Conservation (phyloP, 805 yeast genomes). For the Candida chauliodis region DNA sequence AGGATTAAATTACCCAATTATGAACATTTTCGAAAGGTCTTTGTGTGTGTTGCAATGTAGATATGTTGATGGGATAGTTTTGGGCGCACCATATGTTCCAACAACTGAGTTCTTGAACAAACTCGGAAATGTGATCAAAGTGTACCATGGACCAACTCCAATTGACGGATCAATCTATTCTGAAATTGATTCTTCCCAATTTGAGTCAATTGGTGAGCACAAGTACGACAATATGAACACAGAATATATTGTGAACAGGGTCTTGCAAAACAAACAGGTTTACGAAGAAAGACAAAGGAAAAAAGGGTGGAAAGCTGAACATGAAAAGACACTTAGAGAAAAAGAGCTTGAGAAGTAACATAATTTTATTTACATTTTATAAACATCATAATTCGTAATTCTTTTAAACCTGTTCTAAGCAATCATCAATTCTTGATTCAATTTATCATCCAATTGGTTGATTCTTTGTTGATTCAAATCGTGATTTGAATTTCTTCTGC, state of each 20-base stretch:
- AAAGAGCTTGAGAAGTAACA: constrained; percentile 8
- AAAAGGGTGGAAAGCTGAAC: constrained; percentile 76
- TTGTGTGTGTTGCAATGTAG: constrained; percentile 85
- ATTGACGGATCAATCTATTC: constrained; percentile 25
- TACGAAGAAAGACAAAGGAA: constrained; percentile 84
- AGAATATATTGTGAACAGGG: constrained; percentile 70
- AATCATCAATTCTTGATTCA: constrained; percentile 14
- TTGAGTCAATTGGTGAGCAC: constrained; percentile 47
- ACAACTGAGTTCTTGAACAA: constrained; percentile 33
- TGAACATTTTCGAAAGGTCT: constrained; percentile 83
- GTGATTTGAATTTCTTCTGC: constrained; percentile 41
- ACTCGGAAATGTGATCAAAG: constrained; percentile 35
- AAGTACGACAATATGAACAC: constrained; percentile 64
- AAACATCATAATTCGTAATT: not conserved
- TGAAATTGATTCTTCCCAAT: constrained; percentile 29
- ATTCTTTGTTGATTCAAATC: constrained; percentile 27
- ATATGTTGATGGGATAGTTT: constrained; percentile 73
- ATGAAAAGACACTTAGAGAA: constrained; percentile 25
- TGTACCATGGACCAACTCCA: constrained; percentile 60
- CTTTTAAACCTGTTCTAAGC: not conserved
- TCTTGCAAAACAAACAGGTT: constrained; percentile 58
- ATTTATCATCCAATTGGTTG: constrained; percentile 18
- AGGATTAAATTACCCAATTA: constrained; percentile 72
- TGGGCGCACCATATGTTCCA: constrained; percentile 64
- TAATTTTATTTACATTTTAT: not conserved